A percentile compares a stretch with the other conserved stretches of the same genome.
These are phyloP conservation scores for Colletotrichum caudatum DNA, from an alignment of 2,329 filamentous ascomycete genomes.

Conservation along the genomic window DNA sequence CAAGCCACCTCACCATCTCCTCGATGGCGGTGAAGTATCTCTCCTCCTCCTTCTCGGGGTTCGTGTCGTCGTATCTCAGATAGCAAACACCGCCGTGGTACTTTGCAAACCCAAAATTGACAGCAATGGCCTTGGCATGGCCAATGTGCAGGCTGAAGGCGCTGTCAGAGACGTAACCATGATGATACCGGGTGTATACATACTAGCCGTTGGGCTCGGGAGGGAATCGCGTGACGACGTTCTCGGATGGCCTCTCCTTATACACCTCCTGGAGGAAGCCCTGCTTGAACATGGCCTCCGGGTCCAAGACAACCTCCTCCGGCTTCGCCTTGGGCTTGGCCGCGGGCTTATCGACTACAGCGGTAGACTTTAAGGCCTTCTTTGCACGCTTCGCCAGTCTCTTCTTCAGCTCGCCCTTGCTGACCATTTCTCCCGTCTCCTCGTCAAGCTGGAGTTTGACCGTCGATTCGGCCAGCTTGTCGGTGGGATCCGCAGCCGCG, in stretches of 20 bases:
- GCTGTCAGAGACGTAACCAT: background rate
- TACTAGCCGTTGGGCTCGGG: slow-evolving; percentile 89
- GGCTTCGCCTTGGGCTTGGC: slow-evolving; percentile 57
- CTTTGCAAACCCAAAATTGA: slow-evolving; percentile 95
- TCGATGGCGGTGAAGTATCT: slow-evolving; percentile 90
- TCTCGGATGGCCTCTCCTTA: slow-evolving; percentile 72
- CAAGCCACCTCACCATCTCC: slow-evolving; percentile 88
- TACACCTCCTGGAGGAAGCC: slow-evolving; percentile 82
- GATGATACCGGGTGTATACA: slow-evolving; percentile 65
- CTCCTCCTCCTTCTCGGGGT: slow-evolving; percentile 93
- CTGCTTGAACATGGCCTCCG: slow-evolving; percentile 81
- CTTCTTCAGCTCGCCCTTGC: slow-evolving; percentile 74
- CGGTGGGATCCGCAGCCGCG: slow-evolving; percentile 59
- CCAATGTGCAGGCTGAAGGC: slow-evolving; percentile 67
- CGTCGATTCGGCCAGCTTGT: slow-evolving; percentile 64
- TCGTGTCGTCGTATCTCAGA: slow-evolving; percentile 92
- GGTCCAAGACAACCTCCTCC: slow-evolving; percentile 60
- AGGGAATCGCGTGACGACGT: slow-evolving; percentile 79
- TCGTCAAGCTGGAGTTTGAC: slow-evolving; percentile 73
- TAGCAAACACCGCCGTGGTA: slow-evolving; percentile 76
- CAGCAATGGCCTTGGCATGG: slow-evolving; percentile 93
- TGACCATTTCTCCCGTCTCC: slow-evolving; percentile 75
- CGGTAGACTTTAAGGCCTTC: slow-evolving; percentile 53
- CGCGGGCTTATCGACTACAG: slow-evolving; percentile 45
- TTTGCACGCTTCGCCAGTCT: slow-evolving; percentile 68